Conservation (phyloP, 225 moss, liverwort and hornwort genomes). For the Antitrichia curtipendula region DNA sequence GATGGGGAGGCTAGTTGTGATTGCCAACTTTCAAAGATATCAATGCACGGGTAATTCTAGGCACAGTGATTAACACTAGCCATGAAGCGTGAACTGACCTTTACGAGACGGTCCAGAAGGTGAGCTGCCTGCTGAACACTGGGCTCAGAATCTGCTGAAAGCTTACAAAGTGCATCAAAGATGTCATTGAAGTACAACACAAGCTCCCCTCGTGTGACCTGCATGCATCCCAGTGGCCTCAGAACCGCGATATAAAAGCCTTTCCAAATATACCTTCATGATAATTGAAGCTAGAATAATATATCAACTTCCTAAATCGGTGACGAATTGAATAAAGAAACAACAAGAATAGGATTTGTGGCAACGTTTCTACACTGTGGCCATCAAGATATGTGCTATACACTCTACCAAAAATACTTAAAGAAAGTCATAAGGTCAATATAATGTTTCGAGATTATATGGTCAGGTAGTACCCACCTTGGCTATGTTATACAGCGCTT, state of each 20-base stretch:
- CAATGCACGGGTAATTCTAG: not conserved
- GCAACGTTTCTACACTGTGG: not conserved
- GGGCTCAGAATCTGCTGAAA: slow-evolving; percentile 90
- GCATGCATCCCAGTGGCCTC: slow-evolving; percentile 7
- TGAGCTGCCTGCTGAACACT: slow-evolving; percentile 94
- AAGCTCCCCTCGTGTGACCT: slow-evolving; percentile 89
- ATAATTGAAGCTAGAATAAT: not conserved
- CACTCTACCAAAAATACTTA: not conserved
- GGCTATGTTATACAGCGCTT: slow-evolving; percentile 96
- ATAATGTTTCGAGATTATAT: not conserved
- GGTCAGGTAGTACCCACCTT: slow-evolving; percentile 40
- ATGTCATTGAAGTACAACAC: slow-evolving; percentile 88
- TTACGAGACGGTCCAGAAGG: slow-evolving; percentile 76
- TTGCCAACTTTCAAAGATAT: not conserved
- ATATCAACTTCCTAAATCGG: not conserved
- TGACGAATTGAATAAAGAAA: not conserved
- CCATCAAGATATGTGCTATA: not conserved
- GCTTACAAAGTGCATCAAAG: slow-evolving; percentile 91
- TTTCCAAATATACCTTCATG: not conserved
- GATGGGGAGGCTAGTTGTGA: not conserved
- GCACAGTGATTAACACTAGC: not conserved
- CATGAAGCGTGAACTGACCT: slow-evolving; percentile 32
- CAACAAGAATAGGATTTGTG: not conserved
- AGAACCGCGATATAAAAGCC: not conserved
- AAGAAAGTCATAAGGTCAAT: not conserved